These are phyloP conservation scores for Nasturtium officinale DNA, from an alignment of 345 rosid species.

Conservation along the genomic window DNA sequence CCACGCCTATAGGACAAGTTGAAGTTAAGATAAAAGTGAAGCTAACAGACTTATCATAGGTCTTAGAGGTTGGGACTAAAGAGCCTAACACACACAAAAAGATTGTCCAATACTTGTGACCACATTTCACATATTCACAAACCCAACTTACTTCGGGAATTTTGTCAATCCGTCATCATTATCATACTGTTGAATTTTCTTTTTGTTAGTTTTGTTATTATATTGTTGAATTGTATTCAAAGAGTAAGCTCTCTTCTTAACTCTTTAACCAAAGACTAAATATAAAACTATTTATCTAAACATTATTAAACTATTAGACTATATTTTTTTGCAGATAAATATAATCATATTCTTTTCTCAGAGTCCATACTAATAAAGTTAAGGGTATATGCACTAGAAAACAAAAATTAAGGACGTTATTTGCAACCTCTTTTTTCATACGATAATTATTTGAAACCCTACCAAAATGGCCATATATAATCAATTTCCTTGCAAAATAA, in stretches of 20 bases:
- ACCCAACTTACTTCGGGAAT: background rate
- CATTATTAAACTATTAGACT: too few relatives aligned
- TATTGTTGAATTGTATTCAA: background rate
- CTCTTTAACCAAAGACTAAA: background rate
- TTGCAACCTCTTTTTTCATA: background rate
- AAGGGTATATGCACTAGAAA: background rate
- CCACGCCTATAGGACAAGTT: slow-evolving; percentile 25
- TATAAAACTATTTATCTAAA: too few relatives aligned
- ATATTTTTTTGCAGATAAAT: too few relatives aligned
- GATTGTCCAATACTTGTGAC: slow-evolving; percentile 29
- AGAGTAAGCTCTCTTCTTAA: background rate
- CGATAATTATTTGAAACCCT: background rate
- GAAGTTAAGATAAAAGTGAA: slow-evolving; percentile 19
- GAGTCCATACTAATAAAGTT: background rate
- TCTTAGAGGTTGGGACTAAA: slow-evolving; percentile 26
- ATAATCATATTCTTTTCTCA: background rate
- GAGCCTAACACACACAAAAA: slow-evolving; percentile 34
- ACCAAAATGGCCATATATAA: background rate
- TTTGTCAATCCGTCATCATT: background rate
- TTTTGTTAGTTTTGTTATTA: too few relatives aligned
- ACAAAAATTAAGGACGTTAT: background rate
- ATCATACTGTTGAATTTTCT: background rate
- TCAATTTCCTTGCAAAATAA: background rate
- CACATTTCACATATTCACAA: slow-evolving; percentile 15
- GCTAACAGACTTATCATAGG: slow-evolving; percentile 12